Percentiles rank a stretch among this genome's conserved stretches.
Evolutionary conservation across 1,284 basidiomycete genomes (phyloP).

Genomic region (Ceraceosorus guamensis): DNA sequence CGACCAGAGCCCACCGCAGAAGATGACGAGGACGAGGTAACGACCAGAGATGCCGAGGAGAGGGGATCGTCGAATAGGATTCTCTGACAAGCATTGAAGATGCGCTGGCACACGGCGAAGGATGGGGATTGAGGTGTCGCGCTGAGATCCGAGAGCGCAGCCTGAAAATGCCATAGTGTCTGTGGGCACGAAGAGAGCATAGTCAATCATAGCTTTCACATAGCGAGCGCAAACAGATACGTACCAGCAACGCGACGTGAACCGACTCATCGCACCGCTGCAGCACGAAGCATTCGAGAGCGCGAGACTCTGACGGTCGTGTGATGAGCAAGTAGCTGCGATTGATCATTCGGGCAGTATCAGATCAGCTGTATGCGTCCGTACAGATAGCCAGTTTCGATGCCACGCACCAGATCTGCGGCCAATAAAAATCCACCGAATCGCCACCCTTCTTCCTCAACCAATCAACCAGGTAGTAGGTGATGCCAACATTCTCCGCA

Average conservation of each 20-base stretch:
- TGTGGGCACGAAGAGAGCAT: not conserved
- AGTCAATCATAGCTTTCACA: not conserved
- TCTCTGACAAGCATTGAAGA: conserved; percentile 86
- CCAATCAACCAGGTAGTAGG: conserved; percentile 42
- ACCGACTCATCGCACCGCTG: conserved; percentile 41
- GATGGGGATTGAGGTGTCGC: conserved; percentile 61
- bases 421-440: conserved; percentile 47
- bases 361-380: not conserved
- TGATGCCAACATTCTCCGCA: conserved; percentile 46
- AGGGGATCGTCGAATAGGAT: conserved; percentile 82
- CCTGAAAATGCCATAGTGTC: conserved; percentile 47
- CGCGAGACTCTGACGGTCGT: conserved; percentile 35
- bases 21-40: conserved; percentile 3
- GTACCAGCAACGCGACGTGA: conserved; percentile 38
- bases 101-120: conserved; percentile 84
- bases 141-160: conserved; percentile 40
- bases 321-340: conserved; percentile 41
- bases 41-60: conserved; percentile 9
- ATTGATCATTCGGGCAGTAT: not conserved
- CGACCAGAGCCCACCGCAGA: not conserved
- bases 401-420: conserved; percentile 32
- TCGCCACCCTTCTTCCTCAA: conserved; percentile 33
- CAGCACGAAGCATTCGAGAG: conserved; percentile 42
- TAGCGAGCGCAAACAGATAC: conserved; percentile 1
- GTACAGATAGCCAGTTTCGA: not conserved